Conservation (phyloP, 192 early-diverging fungal species). For the Rhizophagus prolifer region DNA sequence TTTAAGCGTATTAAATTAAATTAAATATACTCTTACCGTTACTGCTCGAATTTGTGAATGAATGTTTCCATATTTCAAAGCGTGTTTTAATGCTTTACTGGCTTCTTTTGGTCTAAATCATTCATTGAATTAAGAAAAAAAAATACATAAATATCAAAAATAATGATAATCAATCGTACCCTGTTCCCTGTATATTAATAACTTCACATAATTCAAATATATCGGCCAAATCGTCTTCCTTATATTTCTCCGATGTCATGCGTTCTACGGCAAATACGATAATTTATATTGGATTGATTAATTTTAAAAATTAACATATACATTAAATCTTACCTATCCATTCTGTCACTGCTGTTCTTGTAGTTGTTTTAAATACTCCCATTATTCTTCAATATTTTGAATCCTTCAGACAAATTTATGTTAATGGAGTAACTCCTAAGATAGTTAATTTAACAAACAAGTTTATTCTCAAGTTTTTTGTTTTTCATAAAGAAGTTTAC, state of each 20-base stretch:
- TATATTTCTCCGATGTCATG: constrained; percentile 2
- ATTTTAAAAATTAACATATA: background rate
- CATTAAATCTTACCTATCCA: constrained; percentile 18
- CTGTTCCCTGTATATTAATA: constrained; percentile 7
- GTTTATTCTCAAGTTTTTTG: too few relatives aligned
- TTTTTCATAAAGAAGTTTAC: too few relatives aligned
- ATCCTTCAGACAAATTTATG: too few relatives aligned
- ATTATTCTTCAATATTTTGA: background rate
- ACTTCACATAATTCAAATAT: constrained; percentile 24
- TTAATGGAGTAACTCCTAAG: too few relatives aligned
- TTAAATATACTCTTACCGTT: background rate
- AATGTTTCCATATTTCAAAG: constrained; percentile 19
- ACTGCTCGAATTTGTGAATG: constrained; percentile 20
- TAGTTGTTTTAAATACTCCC: constrained; percentile 8
- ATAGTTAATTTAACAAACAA: too few relatives aligned
- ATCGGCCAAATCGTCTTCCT: constrained; percentile 15
- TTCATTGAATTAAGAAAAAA: background rate
- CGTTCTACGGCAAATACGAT: background rate
- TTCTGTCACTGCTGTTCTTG: constrained; percentile 19
- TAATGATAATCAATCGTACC: background rate
- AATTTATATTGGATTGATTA: background rate
- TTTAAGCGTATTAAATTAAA: background rate
- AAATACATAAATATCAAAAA: background rate
- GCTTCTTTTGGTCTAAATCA: constrained; percentile 23
- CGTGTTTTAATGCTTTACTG: constrained; percentile 1